Conservation (phyloP, 768 basidiomycete genomes). For the Hysterangium stoloniferum region DNA sequence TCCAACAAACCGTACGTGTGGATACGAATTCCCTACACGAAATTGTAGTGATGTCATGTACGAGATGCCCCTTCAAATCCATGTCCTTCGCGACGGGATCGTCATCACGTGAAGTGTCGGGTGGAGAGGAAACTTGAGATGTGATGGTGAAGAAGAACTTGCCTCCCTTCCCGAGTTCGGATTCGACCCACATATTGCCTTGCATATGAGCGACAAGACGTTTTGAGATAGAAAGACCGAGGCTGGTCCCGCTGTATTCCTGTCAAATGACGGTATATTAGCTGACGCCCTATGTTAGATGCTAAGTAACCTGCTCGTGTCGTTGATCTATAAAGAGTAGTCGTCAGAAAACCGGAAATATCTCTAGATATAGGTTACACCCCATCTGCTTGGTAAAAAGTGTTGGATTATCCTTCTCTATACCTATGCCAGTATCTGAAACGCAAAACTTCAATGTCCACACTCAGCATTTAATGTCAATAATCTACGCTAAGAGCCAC, state of each 20-base stretch:
- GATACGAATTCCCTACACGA: constrained; percentile 72
- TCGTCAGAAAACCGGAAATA: neutral
- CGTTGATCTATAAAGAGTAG: constrained; percentile 68
- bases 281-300: neutral
- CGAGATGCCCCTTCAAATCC: constrained; percentile 67
- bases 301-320: constrained; percentile 56
- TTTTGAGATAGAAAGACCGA: constrained; percentile 96
- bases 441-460: constrained; percentile 94
- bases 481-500: constrained; percentile 80
- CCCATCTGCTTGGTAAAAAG: constrained; percentile 98
- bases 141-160: constrained; percentile 97
- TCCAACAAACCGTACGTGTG: constrained; percentile 94
- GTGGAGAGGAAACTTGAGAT: constrained; percentile 69
- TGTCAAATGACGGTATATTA: constrained; percentile 21
- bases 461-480: constrained; percentile 72
- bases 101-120: constrained; percentile 72
- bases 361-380: neutral
- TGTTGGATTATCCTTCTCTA: constrained; percentile 99
- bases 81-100: constrained; percentile 76
- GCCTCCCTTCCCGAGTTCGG: constrained; percentile 85
- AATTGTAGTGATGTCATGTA: constrained; percentile 74
- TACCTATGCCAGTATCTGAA: constrained; percentile 96
- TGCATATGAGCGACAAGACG: constrained; percentile 97
- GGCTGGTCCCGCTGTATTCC: constrained; percentile 97
- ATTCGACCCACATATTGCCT: constrained; percentile 98